Conservation (phyloP, 306 rosid species). For the Rosa chinensis region DNA sequence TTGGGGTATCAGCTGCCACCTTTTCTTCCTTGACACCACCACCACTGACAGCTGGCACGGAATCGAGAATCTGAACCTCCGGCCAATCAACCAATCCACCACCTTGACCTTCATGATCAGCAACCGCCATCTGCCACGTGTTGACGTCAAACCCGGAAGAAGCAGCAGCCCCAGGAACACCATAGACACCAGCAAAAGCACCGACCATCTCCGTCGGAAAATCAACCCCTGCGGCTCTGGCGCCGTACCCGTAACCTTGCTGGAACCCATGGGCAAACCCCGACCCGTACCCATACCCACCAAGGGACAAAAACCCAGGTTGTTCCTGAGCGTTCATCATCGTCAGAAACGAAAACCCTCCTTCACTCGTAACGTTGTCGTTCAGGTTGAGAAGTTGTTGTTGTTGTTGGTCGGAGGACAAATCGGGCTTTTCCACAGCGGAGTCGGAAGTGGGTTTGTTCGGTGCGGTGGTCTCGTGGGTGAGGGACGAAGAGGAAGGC, state of each 20-base stretch:
- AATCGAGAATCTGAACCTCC: constrained; percentile 39
- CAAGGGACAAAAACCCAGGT: constrained; percentile 28
- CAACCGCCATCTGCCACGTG: constrained; percentile 45
- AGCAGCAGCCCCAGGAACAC: not conserved
- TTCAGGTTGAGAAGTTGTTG: not conserved
- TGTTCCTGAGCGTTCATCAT: constrained; percentile 25
- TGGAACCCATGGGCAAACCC: constrained; percentile 9
- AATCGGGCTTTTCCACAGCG: not conserved
- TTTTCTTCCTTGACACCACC: not conserved
- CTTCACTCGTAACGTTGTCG: not conserved
- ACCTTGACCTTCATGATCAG: not conserved
- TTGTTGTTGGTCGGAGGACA: not conserved
- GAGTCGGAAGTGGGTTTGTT: constrained; percentile 13
- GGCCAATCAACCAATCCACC: constrained; percentile 37
- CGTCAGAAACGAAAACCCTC: constrained; percentile 28
- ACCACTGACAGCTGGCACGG: not conserved
- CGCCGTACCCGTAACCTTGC: constrained; percentile 2
- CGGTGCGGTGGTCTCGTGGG: constrained; percentile 8
- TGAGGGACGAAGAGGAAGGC: constrained; percentile 29
- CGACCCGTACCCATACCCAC: constrained; percentile 37
- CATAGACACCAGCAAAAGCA: not conserved
- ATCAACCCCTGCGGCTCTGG: not conserved
- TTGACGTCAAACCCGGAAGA: constrained; percentile 20
- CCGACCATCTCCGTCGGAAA: constrained; percentile 1
- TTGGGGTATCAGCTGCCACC: not conserved